phyloP scores from a whole-genome alignment of 441 rosid species.

The Pelargonium cotyledonis region DNA sequence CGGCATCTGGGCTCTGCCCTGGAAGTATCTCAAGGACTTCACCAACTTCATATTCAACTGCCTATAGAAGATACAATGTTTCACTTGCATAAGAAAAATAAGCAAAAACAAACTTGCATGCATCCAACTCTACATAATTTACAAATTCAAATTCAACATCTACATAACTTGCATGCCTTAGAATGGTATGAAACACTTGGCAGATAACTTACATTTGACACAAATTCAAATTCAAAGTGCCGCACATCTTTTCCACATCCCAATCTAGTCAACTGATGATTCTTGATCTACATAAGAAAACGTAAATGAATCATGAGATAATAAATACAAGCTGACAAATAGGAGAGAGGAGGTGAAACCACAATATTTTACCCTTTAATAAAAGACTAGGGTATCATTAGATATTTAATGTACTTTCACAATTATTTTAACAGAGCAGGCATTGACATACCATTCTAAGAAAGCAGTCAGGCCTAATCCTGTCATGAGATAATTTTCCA shows the following conservation, averaged over 20 bases:
- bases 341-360: not conserved
- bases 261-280: conserved; percentile 50
- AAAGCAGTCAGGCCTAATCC: conserved; percentile 63
- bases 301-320: conserved; percentile 1
- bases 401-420: not conserved
- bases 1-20: conserved; percentile 51
- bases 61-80: conserved; percentile 29
- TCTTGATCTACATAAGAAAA: conserved; percentile 45
- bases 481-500: conserved; percentile 45
- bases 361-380: not conserved
- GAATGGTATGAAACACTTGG: not conserved
- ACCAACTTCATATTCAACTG: conserved; percentile 59
- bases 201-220: conserved; percentile 53
- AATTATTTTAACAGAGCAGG: conserved; percentile 8
- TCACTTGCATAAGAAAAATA: conserved; percentile 12
- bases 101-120: conserved; percentile 4
- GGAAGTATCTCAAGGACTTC: conserved; percentile 91
- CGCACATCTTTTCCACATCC: conserved; percentile 77
- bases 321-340: not conserved
- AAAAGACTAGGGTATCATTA: not conserved
- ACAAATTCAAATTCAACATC: too few species aligned
- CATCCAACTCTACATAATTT: not conserved
- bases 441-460: conserved; percentile 63
- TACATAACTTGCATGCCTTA: too few species aligned
- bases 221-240: conserved; percentile 81